Conservation (phyloP, 2,329 filamentous ascomycete genomes). For the Eutypa lata region DNA sequence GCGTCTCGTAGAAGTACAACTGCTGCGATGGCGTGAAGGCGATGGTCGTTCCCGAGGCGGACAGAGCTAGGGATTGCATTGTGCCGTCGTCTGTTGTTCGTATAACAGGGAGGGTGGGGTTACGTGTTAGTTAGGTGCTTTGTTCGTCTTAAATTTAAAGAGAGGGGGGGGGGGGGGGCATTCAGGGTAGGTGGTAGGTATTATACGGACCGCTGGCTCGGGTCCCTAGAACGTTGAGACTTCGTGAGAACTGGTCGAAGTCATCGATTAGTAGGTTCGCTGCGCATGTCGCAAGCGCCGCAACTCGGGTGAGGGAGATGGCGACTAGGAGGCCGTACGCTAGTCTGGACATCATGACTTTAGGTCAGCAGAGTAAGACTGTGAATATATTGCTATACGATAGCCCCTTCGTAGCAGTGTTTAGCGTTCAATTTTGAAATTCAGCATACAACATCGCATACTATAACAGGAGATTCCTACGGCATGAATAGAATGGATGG, state of each 20-base stretch:
- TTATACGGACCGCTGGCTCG: conserved; percentile 24
- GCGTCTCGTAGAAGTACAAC: conserved; percentile 42
- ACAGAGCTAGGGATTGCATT: conserved; percentile 30
- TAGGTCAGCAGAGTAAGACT: too few relatives aligned
- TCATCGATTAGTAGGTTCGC: conserved; percentile 8
- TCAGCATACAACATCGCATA: too few relatives aligned
- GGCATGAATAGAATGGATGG: too few relatives aligned
- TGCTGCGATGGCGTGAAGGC: conserved; percentile 35
- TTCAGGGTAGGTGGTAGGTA: background rate
- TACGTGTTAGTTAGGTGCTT: background rate
- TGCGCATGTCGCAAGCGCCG: background rate
- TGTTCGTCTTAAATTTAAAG: background rate
- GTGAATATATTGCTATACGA: too few relatives aligned
- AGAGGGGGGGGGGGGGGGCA: background rate
- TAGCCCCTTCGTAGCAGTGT: too few relatives aligned
- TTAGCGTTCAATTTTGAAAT: too few relatives aligned
- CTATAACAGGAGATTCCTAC: too few relatives aligned
- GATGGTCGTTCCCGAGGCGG: conserved; percentile 31
- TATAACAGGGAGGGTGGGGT: too few relatives aligned
- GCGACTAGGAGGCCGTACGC: background rate
- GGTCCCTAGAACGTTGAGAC: conserved; percentile 22
- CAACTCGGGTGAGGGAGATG: background rate
- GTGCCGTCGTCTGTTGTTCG: conserved; percentile 35
- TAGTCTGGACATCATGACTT: background rate
- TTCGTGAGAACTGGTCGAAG: conserved; percentile 12